Percentiles rank a stretch among this genome's conserved stretches.
phyloP scores from a whole-genome alignment of 257 asterid species.

The Gentiana macrophylla region DNA sequence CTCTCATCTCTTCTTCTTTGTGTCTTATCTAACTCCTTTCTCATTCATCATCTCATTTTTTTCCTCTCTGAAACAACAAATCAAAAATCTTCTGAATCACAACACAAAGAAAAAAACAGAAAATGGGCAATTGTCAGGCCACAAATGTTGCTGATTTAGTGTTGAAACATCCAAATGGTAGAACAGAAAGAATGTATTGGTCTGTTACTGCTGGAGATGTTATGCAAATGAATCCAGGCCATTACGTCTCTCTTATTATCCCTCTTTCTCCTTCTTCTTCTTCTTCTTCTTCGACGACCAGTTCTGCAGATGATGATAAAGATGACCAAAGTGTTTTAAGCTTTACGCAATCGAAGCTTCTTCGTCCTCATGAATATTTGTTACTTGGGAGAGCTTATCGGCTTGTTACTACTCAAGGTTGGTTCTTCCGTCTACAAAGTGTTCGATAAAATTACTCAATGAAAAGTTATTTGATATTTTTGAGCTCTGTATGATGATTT shows the following conservation, averaged over 20 bases:
- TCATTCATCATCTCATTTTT: no score
- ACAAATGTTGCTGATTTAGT: slow-evolving; percentile 82
- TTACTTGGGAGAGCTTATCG: slow-evolving; percentile 78
- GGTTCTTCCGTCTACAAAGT: neutral
- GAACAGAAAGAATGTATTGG: slow-evolving; percentile 68
- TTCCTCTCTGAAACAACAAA: no score
- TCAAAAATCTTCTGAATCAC: no score
- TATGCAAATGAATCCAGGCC: slow-evolving; percentile 79
- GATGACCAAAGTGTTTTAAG: slow-evolving; percentile 25
- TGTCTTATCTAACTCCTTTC: no score
- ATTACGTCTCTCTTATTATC: slow-evolving; percentile 71
- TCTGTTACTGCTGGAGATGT: slow-evolving; percentile 59
- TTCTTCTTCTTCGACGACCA: no score
- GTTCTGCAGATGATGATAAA: slow-evolving; percentile 12
- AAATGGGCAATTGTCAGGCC: slow-evolving; percentile 87
- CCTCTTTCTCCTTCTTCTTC: slow-evolving; percentile 27
- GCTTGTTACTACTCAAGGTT: slow-evolving; percentile 82
- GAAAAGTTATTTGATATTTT: no score
- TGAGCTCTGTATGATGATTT: no score
- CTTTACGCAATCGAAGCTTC: slow-evolving; percentile 66
- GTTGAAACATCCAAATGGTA: slow-evolving; percentile 76
- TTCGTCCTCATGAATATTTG: slow-evolving; percentile 57
- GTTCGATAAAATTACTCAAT: no score
- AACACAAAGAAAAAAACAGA: slow-evolving; percentile 1
- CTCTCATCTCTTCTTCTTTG: no score